Evolutionary conservation across 2,329 filamentous ascomycete species (phyloP), one percentile per base, ranked within the genome.

Genomic region (Setomelanomma holmii): DNA sequence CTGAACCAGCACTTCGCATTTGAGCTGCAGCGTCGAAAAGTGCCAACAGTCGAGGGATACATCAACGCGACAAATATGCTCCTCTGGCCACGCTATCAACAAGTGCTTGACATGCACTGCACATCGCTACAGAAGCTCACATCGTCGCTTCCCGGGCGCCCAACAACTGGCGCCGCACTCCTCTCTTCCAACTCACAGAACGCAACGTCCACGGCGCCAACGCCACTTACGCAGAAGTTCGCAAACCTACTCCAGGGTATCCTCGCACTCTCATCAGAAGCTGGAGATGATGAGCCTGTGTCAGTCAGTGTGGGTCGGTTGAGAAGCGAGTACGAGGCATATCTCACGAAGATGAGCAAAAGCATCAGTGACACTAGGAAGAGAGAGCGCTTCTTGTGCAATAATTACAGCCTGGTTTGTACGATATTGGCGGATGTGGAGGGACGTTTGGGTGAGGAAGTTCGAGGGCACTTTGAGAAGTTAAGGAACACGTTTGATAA

Each of bases 61-160:
- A 88, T 97, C 71, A 99, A 99, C 72, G 93, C 87, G 40, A 96
- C 91, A 4, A 93, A 89, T 68, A 99, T 99, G 91, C 85, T 95
- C 2, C 84, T 99, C 5, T 99, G 95, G 95, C 95, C 95, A 6
- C 88, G 93, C 21, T 90, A 99, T 66, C 96, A 99, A 75, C 85
- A 91, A 50, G 87, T 96, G 64, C 96, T 99, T 86, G 93, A 96
- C 71, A 84, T 88, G 49, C 95, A 99, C 72, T 92, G 90, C 76
- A 92, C 96, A 47, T 96, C 91, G 1, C 83, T 99, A 30, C 89
- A 89, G 45, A 83, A 81, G 53, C 76, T 80, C 40, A 80, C 82
- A 2, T 73, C 74, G 2, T 75, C 76, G 0, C 64, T 82, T 1
- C 71, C 74, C 3, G 67, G 60, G 38, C 68, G 72, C 3, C 66